Evolutionary conservation across 2,329 filamentous ascomycete species (phyloP).

Genomic region (Geoglossum cookeanum): DNA sequence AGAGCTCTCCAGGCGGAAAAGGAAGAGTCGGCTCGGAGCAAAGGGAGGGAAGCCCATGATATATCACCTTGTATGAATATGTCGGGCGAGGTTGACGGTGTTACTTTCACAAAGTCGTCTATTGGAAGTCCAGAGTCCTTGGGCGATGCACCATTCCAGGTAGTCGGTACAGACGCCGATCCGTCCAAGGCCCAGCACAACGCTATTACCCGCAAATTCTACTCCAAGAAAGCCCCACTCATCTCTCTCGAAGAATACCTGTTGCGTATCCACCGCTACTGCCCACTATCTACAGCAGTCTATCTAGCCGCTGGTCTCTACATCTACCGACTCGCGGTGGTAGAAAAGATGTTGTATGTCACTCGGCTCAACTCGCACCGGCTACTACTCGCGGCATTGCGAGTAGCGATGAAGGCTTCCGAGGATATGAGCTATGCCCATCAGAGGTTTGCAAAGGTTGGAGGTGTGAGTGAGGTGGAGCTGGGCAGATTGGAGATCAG

Average conservation of each 20-base stretch:
- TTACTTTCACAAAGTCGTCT: conserved; percentile 17
- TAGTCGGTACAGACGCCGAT: conserved; percentile 44
- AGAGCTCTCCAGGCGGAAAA: conserved; percentile 36
- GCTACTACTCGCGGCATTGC: conserved; percentile 61
- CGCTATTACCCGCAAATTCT: conserved; percentile 81
- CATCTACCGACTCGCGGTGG: conserved; percentile 63
- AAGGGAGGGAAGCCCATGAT: conserved; percentile 8
- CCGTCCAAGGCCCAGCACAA: conserved; percentile 61
- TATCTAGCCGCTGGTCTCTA: conserved; percentile 81
- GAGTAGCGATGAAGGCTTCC: conserved; percentile 86
- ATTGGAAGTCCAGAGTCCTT: conserved; percentile 31
- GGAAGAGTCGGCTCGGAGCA: conserved; percentile 8
- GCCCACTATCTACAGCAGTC: conserved; percentile 82
- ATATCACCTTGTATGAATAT: conserved; percentile 21
- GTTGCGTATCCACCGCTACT: conserved; percentile 69
- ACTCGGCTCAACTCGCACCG: conserved; percentile 75
- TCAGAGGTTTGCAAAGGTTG: conserved; percentile 64
- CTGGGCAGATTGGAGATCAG: conserved; percentile 74
- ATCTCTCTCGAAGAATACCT: conserved; percentile 75
- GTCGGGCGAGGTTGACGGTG: conserved; percentile 21
- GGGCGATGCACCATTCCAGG: conserved; percentile 24
- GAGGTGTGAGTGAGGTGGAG: conserved; percentile 67
- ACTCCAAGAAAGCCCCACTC: conserved; percentile 69
- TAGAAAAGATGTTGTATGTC: conserved; percentile 60
- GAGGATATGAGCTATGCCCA: conserved; percentile 84